phyloP scores from a whole-genome alignment of 139 green algal genomes.

The Gonium pectorale region DNA sequence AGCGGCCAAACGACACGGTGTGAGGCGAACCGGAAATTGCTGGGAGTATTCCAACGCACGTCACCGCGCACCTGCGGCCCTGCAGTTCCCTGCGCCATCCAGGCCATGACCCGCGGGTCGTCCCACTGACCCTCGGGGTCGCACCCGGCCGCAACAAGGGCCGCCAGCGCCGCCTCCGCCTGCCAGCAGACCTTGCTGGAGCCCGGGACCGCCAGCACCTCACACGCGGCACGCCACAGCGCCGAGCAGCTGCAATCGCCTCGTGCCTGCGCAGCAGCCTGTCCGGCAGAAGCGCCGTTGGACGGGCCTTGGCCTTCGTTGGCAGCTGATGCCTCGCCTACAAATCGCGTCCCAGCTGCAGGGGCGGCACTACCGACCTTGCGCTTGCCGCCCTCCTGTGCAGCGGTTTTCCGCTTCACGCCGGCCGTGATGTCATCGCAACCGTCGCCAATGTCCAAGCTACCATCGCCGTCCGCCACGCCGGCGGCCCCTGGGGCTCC shows the following conservation, averaged over 20 bases:
- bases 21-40: too few relatives aligned
- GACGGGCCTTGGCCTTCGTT: too few relatives aligned
- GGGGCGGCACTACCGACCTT: background rate
- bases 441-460: background rate
- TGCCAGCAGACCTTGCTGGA: constrained; percentile 34
- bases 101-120: constrained; percentile 20
- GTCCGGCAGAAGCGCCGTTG: too few relatives aligned
- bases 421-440: too few relatives aligned
- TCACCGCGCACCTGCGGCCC: constrained; percentile 27
- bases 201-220: background rate
- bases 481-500: background rate
- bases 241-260: background rate
- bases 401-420: background rate
- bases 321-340: background rate
- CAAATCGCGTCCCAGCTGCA: background rate
- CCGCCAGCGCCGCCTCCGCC: constrained; percentile 32
- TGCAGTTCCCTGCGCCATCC: background rate
- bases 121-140: constrained; percentile 33
- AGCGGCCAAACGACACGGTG: too few relatives aligned
- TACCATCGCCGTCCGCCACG: background rate
- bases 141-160: constrained; percentile 15
- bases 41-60: too few relatives aligned
- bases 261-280: too few relatives aligned
- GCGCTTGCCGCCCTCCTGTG: background rate
- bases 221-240: constrained; percentile 21